phyloP scores from a whole-genome alignment of 768 basidiomycete genomes.

The Boletus vermiculosoides region DNA sequence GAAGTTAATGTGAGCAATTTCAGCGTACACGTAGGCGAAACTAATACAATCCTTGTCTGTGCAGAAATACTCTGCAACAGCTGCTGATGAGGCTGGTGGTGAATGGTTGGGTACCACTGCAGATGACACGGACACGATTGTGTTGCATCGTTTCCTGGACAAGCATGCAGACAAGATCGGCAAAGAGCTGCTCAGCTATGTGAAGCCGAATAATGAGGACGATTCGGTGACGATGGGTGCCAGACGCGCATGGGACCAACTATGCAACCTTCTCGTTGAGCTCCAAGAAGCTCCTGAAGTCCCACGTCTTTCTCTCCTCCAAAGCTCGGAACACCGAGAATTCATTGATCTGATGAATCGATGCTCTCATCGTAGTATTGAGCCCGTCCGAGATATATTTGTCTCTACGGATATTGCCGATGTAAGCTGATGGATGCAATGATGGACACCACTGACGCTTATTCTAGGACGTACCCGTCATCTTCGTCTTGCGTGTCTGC shows the following conservation, averaged over 20 bases:
- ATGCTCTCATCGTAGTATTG: slow-evolving; percentile 56
- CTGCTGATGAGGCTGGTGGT: slow-evolving; percentile 60
- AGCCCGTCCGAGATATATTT: slow-evolving; percentile 67
- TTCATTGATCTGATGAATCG: slow-evolving; percentile 68
- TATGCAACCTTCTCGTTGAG: slow-evolving; percentile 79
- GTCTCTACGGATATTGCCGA: slow-evolving; percentile 47
- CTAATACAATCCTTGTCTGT: not conserved
- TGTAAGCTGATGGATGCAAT: slow-evolving; percentile 34
- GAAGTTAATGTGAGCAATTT: slow-evolving; percentile 59
- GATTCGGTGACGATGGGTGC: slow-evolving; percentile 56
- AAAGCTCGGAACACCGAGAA: slow-evolving; percentile 55
- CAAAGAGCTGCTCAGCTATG: slow-evolving; percentile 76
- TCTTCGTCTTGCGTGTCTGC: slow-evolving; percentile 65
- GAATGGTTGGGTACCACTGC: slow-evolving; percentile 75
- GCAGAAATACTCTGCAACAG: slow-evolving; percentile 44
- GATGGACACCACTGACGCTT: not conserved
- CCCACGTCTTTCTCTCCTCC: slow-evolving; percentile 53
- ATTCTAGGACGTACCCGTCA: slow-evolving; percentile 40
- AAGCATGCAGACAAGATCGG: slow-evolving; percentile 87
- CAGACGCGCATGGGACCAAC: slow-evolving; percentile 80
- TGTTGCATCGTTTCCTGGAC: slow-evolving; percentile 81
- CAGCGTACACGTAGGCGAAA: not conserved
- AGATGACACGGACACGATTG: slow-evolving; percentile 81
- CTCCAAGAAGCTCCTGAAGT: slow-evolving; percentile 67
- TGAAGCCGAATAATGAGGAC: slow-evolving; percentile 56